Percentiles rank a stretch among this genome's conserved stretches.
phyloP scores from a whole-genome alignment of 768 basidiomycete genomes.

The Lactarius hengduanensis region DNA sequence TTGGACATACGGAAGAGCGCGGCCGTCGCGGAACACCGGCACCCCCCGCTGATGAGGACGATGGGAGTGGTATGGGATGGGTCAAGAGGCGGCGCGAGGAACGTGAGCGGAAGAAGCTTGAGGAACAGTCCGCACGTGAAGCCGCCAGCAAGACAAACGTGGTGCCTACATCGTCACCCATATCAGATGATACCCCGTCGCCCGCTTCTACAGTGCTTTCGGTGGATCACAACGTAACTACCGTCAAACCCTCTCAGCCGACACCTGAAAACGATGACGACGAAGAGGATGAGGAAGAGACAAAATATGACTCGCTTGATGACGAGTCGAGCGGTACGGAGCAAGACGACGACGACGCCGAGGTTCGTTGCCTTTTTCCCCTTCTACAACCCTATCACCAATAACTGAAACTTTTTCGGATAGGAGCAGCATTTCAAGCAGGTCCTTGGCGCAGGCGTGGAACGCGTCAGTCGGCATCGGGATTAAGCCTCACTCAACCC shows the following conservation, averaged over 20 bases:
- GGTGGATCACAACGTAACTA: slow-evolving; percentile 3
- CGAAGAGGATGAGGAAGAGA: slow-evolving; percentile 24
- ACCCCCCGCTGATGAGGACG: slow-evolving; percentile 52
- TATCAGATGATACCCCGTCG: neutral
- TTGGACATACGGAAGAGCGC: slow-evolving; percentile 13
- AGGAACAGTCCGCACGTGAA: slow-evolving; percentile 35
- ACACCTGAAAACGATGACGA: slow-evolving; percentile 32
- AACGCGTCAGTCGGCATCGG: slow-evolving; percentile 29
- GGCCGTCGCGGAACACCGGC: slow-evolving; percentile 33
- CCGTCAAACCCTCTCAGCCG: slow-evolving; percentile 7
- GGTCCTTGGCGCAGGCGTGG: slow-evolving; percentile 29
- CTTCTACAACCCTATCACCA: neutral
- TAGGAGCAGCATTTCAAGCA: slow-evolving; percentile 26
- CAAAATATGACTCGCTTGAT: slow-evolving; percentile 16
- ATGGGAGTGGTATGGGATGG: slow-evolving; percentile 86
- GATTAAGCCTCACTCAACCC: slow-evolving; percentile 14
- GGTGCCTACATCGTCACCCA: slow-evolving; percentile 3
- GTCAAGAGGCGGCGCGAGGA: slow-evolving; percentile 59
- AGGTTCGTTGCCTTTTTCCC: slow-evolving; percentile 32
- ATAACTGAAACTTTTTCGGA: neutral
- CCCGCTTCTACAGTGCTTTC: neutral
- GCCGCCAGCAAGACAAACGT: slow-evolving; percentile 33
- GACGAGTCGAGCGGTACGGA: slow-evolving; percentile 25
- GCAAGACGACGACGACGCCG: slow-evolving; percentile 33
- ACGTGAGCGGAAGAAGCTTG: slow-evolving; percentile 48